Evolutionary conservation across 805 yeast genomes (phyloP).

Genomic region (Yarrowia sp.): DNA sequence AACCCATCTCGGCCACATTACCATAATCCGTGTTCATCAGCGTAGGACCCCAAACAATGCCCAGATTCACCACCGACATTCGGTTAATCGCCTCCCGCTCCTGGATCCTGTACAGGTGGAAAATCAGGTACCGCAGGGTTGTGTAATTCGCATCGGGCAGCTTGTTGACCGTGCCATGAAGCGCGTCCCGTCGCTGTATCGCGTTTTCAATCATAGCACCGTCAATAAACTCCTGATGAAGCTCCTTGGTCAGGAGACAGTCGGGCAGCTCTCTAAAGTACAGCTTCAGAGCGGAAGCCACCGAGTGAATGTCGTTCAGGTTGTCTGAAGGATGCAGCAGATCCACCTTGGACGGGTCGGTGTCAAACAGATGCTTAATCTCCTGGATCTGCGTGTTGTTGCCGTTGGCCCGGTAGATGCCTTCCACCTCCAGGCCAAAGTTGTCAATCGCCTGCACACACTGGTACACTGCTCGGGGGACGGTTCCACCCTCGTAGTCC

Average conservation of each 20-base stretch:
- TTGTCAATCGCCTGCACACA: constrained; percentile 84
- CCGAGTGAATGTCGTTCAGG: constrained; percentile 77
- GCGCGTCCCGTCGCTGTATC: constrained; percentile 60
- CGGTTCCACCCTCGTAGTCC: constrained; percentile 82
- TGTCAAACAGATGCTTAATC: constrained; percentile 59
- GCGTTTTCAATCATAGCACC: constrained; percentile 68
- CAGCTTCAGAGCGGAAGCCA: constrained; percentile 82
- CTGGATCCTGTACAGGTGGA: constrained; percentile 78
- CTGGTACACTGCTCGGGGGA: constrained; percentile 84
- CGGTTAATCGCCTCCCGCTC: constrained; percentile 62
- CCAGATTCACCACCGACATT: constrained; percentile 78
- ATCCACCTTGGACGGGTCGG: constrained; percentile 58
- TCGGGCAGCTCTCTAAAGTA: constrained; percentile 86
- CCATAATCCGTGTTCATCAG: constrained; percentile 66
- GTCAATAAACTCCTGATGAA: constrained; percentile 60
- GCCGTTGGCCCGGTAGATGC: constrained; percentile 85
- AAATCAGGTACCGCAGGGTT: constrained; percentile 77
- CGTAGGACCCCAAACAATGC: constrained; percentile 95
- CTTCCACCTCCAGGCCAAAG: constrained; percentile 82
- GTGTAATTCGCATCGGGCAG: constrained; percentile 94
- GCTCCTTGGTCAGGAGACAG: constrained; percentile 69
- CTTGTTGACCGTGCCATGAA: constrained; percentile 84
- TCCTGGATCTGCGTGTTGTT: constrained; percentile 71
- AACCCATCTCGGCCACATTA: constrained; percentile 68
- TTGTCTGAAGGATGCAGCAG: constrained; percentile 56